Percentiles rank a stretch among this genome's conserved stretches.
phyloP scores from a whole-genome alignment of 371 early-diverging fungal genomes.

The Lichtheimia corymbifera region DNA sequence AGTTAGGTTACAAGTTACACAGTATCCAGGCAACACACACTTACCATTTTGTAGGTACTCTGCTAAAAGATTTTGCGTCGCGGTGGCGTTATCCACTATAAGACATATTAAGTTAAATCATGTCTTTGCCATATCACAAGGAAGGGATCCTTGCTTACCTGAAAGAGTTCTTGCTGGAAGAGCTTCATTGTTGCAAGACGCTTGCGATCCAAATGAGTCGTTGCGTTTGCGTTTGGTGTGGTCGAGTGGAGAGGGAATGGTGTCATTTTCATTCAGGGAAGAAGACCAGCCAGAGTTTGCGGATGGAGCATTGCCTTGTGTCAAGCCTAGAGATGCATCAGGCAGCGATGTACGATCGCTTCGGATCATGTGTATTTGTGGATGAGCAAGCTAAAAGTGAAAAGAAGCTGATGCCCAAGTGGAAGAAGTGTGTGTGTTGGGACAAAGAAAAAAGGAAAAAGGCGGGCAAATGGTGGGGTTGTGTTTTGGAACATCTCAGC shows the following conservation, averaged over 20 bases:
- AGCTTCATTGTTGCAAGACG: background rate
- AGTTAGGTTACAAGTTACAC: background rate
- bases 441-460: background rate
- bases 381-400: background rate
- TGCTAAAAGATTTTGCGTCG: background rate
- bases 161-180: background rate
- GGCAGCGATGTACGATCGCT: background rate
- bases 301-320: background rate
- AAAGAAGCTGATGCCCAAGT: background rate
- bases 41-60: slow-evolving; percentile 2
- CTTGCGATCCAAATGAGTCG: background rate
- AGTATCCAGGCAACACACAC: background rate
- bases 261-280: background rate
- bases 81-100: background rate
- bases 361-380: background rate
- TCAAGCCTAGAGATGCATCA: background rate
- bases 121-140: background rate
- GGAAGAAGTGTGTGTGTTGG: background rate
- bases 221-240: slow-evolving; percentile 1
- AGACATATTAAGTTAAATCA: background rate
- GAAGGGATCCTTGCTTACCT: background rate
- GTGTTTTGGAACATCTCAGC: background rate
- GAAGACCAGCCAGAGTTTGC: background rate
- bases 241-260: no score
- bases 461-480: background rate